Percentiles rank a stretch among this genome's conserved stretches.
These are phyloP conservation scores for Ramaria rubella DNA, from an alignment of 768 basidiomycete genomes.

Conservation along the genomic window DNA sequence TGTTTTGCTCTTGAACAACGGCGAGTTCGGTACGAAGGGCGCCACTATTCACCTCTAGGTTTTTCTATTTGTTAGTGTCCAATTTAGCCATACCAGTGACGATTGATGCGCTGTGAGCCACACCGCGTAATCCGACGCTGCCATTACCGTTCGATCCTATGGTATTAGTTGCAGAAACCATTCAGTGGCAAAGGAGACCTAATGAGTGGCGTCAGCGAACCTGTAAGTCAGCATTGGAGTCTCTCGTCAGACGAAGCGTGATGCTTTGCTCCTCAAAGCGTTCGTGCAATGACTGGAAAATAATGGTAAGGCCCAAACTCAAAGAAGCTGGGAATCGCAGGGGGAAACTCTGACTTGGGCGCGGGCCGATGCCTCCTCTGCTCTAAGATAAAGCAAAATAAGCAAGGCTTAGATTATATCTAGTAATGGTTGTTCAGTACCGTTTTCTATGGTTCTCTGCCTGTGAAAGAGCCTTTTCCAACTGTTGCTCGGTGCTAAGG, in stretches of 20 bases:
- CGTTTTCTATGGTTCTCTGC: background rate
- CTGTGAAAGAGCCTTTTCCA: background rate
- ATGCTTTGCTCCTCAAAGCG: constrained; percentile 52
- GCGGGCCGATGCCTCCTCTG: background rate
- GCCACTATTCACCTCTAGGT: constrained; percentile 2
- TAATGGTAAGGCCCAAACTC: background rate
- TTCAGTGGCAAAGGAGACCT: background rate
- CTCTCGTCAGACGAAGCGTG: constrained; percentile 47
- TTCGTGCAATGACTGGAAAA: constrained; percentile 36
- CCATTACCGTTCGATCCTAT: constrained; percentile 7
- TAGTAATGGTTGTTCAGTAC: too few species aligned
- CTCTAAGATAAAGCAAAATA: background rate
- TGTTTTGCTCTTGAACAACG: constrained; percentile 3
- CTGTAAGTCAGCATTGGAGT: constrained; percentile 47
- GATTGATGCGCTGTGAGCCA: background rate
- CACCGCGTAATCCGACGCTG: constrained; percentile 2
- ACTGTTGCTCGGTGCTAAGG: background rate
- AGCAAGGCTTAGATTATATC: background rate
- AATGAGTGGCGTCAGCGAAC: constrained; percentile 19
- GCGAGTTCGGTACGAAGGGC: constrained; percentile 2
- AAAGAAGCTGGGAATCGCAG: background rate
- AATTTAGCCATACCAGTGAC: background rate
- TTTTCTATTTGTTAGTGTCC: background rate
- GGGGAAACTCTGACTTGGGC: background rate
- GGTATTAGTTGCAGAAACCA: too few species aligned